Evolutionary conservation across 2,329 filamentous ascomycete genomes (phyloP), one percentile per base, ranked within the genome.

Genomic region (Acephala macrosclerotiorum): DNA sequence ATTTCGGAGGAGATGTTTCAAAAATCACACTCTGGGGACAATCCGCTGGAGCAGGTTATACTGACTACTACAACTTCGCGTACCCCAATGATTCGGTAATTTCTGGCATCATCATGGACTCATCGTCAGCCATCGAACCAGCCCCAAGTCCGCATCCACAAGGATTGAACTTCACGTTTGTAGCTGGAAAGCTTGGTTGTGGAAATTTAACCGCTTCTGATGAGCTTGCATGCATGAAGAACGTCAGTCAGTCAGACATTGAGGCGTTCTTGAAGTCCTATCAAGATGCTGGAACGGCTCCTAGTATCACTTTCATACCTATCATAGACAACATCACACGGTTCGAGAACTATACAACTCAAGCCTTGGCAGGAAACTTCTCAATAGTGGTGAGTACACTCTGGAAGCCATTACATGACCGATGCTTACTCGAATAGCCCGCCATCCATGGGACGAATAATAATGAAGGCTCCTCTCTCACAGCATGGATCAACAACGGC

Each of bases 1-100:
- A 76, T 5, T 88, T 90, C 74, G 87, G 87, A 0, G 88, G 87
- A 0, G 83, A 90, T 68, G 79, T 78, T 1, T 64, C 76, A 3
- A 66, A 66, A 33, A 75, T 76, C 60, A 75, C 73, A 2, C 64
- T 76, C 20, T 75, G 75, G 60, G 73, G 75, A 9, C 70, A 76
- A 57, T 75, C 73, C 18, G 75, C 74, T 25, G 75, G 73, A 0
- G 64, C 64, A 16, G 58, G 40, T 11, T 72, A 70, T 22, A 68
- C 69, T n/a, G 73, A 75, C 40, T 68, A 56, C 35, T 71, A 76
- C 47, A 68, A 66, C 36, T 75, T 66, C 64, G 73, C 72, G 9
- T 74, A 71, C 36, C 53, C 64, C 1, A 29, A 64, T 8, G 70
- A 76, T 58, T 72, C 74, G 1, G 74, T 73, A n/a, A 70, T 72